Evolutionary conservation across 768 basidiomycete species (phyloP), one percentile per base, ranked within the genome.

Genomic region (Russula sp.): DNA sequence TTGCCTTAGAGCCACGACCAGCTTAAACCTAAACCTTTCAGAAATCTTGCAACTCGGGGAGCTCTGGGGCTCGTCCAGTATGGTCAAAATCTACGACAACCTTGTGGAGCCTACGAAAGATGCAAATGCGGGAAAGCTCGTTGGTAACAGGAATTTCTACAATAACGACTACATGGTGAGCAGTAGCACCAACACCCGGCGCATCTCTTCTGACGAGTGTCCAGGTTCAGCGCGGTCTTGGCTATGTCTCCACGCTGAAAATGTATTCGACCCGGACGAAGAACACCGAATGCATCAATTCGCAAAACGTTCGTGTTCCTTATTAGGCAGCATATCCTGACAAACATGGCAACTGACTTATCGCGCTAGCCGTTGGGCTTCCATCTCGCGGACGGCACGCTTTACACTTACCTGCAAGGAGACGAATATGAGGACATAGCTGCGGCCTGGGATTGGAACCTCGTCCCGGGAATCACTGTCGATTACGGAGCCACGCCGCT

Each of bases 361-460:
- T 13, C 10, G 22, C 40, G 32, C 22, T 49, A 68, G 67, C 67
- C 67, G 16, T 57, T 63, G 1, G 67, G 65, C 6, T 87, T 88
- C 74, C 88, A 90, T 68, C 76, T 90, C 8, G 78, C 85, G 4
- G 85, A 88, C 59, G 88, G 87, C 3, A 78, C 79, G 0, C 70
- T 84, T 10, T 83, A 85, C 71, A 88, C 84, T 0, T 88, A 88
- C 71, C 68, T 85, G 27, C 73, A 74, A 54, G 88, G 88, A 14
- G 75, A 82, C 67, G 88, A 89, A 71, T 89, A 89, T 70, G 84
- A 87, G 69, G 86, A 88, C 68, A 89, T 89, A 39, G 74, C 82
- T 4, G 87, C 82, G 3, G 77, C 83, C 2, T 87, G 87, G 87
- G 86, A 90, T 71, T 90, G 88, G 88, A 84, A 88, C 66, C 78